Evolutionary conservation across 78 protist species (phyloP).

Genomic region (Dictyostelium brefeldianum): DNA sequence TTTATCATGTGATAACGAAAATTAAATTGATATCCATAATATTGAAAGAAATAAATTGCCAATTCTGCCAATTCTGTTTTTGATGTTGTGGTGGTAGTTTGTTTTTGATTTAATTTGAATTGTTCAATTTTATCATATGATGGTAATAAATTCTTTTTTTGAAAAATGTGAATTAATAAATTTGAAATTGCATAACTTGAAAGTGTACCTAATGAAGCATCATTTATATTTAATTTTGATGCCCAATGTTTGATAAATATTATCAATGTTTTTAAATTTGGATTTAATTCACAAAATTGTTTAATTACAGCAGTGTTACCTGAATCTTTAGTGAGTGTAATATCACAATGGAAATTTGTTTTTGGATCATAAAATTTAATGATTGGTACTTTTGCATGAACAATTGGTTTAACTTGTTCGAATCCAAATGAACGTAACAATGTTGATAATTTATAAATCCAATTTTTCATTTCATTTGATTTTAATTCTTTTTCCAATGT

Average conservation of each 20-base stretch:
- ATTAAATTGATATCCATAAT: not conserved
- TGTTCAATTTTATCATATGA: not conserved
- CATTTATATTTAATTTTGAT: not conserved
- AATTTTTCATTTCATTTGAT: not conserved
- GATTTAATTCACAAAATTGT: not conserved
- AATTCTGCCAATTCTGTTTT: not conserved
- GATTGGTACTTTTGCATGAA: constrained; percentile 6
- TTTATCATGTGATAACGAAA: not conserved
- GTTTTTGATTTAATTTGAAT: not conserved
- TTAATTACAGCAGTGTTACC: not conserved
- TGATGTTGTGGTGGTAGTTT: not conserved
- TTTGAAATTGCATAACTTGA: not conserved
- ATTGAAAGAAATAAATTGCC: not conserved
- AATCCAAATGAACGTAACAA: not conserved
- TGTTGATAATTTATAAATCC: not conserved
- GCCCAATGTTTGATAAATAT: constrained; percentile 7
- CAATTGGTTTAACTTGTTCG: not conserved
- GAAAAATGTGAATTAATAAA: not conserved
- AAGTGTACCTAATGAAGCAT: not conserved
- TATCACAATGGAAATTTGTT: constrained; percentile 2
- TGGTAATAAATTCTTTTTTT: not conserved
- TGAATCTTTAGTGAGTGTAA: not conserved
- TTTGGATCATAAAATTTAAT: constrained; percentile 14
- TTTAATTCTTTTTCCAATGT: not conserved
- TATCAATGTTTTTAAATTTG: not conserved